Evolutionary conservation across 2,329 filamentous ascomycete species (phyloP), one percentile per base, ranked within the genome.

Genomic region (Aspergillus ustus): DNA sequence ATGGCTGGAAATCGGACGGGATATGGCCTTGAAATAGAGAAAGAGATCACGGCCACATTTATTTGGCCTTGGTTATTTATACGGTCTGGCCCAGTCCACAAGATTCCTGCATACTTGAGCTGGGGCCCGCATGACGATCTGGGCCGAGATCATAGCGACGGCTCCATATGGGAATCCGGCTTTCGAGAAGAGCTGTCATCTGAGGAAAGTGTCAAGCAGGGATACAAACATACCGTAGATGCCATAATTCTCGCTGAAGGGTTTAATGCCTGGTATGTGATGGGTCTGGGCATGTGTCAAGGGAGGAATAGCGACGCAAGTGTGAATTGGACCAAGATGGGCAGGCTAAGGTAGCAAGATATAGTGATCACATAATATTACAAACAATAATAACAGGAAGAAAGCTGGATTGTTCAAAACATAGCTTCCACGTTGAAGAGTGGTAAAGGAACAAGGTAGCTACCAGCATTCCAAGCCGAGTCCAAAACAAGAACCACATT

Each of bases 81-180:
- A 51, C 22, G 31, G 54, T 20, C 50, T 50, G 37, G 44, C 40
- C 50, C 29, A 50, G 50, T 53, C 59, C 11, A 48, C 46, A 13
- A 57, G 54, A 63, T 51, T 37, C 56, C 40, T 56, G 59, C 64
- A 66, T 66, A 59, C 64, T 49, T 59, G 43, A 31, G 25, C 43
- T 59, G 25, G 40, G 52, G 13, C 55, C 7, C 55, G 52, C 54
- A 56, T 62, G 52, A 52, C 28, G 50, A 44, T 52, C 40, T 48
- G 28, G 49, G 50, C 46, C 46, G 37, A 52, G n/a, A 62, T 59
- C 50, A 52, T 58, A 54, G 62, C 60, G 54, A 59, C 52, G 56
- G 43, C 9, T 37, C 37, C 48, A 62, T 57, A 22, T 13, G 46
- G 50, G 48, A 66, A 57, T 66, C 44, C 19, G 50, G 29, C 25